A percentile compares a stretch with the other conserved stretches of the same genome.
phyloP scores from a whole-genome alignment of 148 eudicot genomes.

The Vaccinium corymbosum region DNA sequence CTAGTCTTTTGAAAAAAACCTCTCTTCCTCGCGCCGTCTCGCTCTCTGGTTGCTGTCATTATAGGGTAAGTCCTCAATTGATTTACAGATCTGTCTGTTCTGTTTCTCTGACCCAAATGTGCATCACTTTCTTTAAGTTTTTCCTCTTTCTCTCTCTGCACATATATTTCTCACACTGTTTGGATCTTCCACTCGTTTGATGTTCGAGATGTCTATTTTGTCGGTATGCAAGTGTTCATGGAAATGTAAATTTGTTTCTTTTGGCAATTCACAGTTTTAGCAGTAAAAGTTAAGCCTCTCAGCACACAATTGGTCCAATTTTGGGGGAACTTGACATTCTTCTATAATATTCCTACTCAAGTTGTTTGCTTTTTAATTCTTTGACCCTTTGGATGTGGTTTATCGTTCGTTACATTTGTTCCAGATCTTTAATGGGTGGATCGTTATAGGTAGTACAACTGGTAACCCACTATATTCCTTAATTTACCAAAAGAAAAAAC shows the following conservation, averaged over 20 bases:
- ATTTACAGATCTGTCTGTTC: background rate
- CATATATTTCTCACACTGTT: background rate
- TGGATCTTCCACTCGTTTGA: background rate
- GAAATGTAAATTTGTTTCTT: background rate
- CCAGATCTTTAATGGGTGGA: background rate
- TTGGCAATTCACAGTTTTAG: background rate
- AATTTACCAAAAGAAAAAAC: background rate
- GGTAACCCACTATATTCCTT: background rate
- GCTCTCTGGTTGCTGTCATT: background rate
- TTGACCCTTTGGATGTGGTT: background rate
- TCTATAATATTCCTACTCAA: background rate
- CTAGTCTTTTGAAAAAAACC: constrained; percentile 15
- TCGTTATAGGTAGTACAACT: background rate
- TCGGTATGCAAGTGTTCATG: background rate
- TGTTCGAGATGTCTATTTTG: background rate
- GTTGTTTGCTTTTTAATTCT: background rate
- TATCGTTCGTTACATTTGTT: background rate
- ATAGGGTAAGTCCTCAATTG: background rate
- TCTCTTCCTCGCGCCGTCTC: constrained; percentile 14
- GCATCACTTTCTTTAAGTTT: background rate
- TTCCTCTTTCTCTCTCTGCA: background rate
- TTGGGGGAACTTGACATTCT: background rate
- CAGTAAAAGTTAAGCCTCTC: background rate
- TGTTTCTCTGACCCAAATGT: background rate
- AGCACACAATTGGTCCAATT: constrained; percentile 1